These are phyloP conservation scores for Cercospora sp. DNA, from an alignment of 2,329 filamentous ascomycete genomes.

Conservation along the genomic window DNA sequence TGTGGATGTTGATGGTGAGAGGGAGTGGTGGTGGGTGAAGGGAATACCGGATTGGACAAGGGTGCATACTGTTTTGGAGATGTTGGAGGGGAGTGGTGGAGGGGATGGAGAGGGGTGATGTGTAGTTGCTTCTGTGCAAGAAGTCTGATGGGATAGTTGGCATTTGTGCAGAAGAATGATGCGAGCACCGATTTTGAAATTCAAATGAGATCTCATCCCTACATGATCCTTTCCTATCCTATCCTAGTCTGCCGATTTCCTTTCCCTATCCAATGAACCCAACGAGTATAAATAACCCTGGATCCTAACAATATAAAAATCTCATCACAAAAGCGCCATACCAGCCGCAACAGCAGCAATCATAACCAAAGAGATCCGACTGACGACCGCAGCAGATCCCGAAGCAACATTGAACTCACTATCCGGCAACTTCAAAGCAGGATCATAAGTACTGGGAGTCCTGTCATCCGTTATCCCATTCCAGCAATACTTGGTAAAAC, in stretches of 20 bases:
- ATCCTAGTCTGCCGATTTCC: neutral
- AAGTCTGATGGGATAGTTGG: neutral
- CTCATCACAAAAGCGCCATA: constrained; percentile 8
- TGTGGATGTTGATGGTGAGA: neutral
- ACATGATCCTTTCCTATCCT: neutral
- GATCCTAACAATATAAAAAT: no score
- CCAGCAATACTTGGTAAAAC: constrained; percentile 90
- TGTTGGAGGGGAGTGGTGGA: neutral
- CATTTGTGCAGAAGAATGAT: neutral
- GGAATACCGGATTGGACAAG: constrained; percentile 11
- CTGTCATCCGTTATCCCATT: constrained; percentile 64
- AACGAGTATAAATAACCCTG: neutral
- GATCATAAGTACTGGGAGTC: constrained; percentile 30
- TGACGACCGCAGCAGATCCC: constrained; percentile 11
- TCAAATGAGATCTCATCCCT: neutral
- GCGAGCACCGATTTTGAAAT: neutral
- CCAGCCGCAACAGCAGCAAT: constrained; percentile 9
- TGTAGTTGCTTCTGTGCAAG: neutral
- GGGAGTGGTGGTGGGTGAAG: neutral
- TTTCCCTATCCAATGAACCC: neutral
- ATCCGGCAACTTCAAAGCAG: constrained; percentile 31
- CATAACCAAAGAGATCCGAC: constrained; percentile 6
- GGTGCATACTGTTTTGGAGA: constrained; percentile 3
- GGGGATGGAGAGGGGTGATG: neutral
- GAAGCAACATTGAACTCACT: constrained; percentile 18